These are phyloP conservation scores for Inga oerstediana DNA, from an alignment of 306 rosid genomes.

Conservation along the genomic window DNA sequence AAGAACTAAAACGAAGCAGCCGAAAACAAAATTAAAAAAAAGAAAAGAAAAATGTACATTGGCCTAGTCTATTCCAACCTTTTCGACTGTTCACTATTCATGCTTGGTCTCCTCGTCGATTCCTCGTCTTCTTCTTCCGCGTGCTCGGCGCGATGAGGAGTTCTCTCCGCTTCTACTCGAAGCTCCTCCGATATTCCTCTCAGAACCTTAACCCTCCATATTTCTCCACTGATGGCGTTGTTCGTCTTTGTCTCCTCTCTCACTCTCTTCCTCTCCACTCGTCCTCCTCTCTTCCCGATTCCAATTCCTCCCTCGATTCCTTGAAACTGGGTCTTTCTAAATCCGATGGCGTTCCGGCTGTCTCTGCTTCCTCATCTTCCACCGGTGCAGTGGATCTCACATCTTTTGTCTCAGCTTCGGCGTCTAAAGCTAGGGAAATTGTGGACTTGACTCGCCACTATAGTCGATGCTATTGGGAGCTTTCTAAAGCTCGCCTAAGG, in stretches of 20 bases:
- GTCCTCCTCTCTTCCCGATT: constrained; percentile 12
- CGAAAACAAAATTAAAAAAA: not conserved
- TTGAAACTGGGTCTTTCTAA: constrained; percentile 28
- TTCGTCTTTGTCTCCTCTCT: not conserved
- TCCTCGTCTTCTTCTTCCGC: not conserved
- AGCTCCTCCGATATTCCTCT: constrained; percentile 3
- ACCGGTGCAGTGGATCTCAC: constrained; percentile 33
- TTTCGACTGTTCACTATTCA: not conserved
- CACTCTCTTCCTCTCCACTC: constrained; percentile 9
- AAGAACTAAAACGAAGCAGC: no score
- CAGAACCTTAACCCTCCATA: not conserved
- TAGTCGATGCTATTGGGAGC: constrained; percentile 82
- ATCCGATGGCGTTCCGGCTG: constrained; percentile 35
- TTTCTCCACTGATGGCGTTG: not conserved
- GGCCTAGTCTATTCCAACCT: not conserved
- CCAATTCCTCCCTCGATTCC: constrained; percentile 22
- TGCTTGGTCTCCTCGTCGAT: not conserved
- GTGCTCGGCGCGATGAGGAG: not conserved
- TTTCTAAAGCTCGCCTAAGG: constrained; percentile 94
- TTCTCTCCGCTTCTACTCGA: constrained; percentile 18
- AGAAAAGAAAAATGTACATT: not conserved
- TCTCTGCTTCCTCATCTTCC: constrained; percentile 14
- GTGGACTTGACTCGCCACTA: constrained; percentile 60
- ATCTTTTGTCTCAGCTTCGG: constrained; percentile 38
- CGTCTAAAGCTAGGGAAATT: constrained; percentile 39